phyloP scores from a whole-genome alignment of 495 filamentous ascomycete genomes.

The Penicillium cosmopolitanum region DNA sequence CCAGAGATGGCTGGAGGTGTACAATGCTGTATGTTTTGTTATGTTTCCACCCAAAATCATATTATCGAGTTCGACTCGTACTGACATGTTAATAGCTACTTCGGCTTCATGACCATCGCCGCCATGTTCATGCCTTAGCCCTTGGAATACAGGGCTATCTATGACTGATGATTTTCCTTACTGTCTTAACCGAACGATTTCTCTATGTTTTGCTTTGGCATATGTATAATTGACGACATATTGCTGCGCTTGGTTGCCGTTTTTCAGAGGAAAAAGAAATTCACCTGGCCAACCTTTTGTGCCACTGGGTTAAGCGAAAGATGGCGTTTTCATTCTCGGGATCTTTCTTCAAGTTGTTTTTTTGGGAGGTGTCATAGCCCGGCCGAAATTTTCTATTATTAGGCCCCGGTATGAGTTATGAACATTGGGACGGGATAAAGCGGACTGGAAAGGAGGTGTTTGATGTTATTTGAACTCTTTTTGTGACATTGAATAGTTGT shows the following conservation, averaged over 20 bases:
- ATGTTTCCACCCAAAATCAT: too few relatives aligned
- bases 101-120: slow-evolving; percentile 45
- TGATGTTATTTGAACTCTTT: slow-evolving; percentile 1
- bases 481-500: not conserved
- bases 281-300: not conserved
- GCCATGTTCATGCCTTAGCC: slow-evolving; percentile 45
- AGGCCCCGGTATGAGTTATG: slow-evolving; percentile 4
- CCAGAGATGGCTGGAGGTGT: slow-evolving; percentile 47
- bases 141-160: not conserved
- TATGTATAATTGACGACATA: not conserved
- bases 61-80: not conserved
- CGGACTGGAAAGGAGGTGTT: slow-evolving; percentile 8
- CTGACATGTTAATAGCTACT: slow-evolving; percentile 37
- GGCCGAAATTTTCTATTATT: not conserved
- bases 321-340: slow-evolving; percentile 12
- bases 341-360: slow-evolving; percentile 1
- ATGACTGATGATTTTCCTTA: slow-evolving; percentile 20
- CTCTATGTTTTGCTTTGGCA: not conserved
- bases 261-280: not conserved
- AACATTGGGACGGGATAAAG: slow-evolving; percentile 12
- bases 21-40: slow-evolving; percentile 41
- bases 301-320: not conserved
- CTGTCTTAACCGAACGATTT: slow-evolving; percentile 8
- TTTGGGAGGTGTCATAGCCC: not conserved
- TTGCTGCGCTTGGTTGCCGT: not conserved